Percentiles rank a stretch among this genome's conserved stretches.
phyloP scores from a whole-genome alignment of 1,284 basidiomycete species.

The Hemileia vastatrix region DNA sequence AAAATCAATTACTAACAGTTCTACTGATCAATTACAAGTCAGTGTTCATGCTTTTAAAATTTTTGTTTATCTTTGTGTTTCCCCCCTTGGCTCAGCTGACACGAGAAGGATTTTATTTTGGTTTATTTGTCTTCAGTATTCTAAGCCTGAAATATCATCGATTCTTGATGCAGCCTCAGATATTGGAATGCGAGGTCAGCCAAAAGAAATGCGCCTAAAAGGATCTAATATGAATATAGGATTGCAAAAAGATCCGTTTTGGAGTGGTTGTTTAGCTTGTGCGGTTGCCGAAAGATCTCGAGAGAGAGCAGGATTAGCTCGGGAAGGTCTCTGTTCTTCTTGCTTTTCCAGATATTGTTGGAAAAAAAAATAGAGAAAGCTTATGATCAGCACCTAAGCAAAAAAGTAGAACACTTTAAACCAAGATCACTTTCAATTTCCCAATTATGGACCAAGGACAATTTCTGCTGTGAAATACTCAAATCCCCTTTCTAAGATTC shows the following conservation, averaged over 20 bases:
- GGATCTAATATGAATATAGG: too few relatives aligned
- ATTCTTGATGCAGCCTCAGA: constrained; percentile 10
- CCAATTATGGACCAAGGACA: too few relatives aligned
- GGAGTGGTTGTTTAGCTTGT: constrained; percentile 17
- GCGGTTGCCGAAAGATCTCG: constrained; percentile 15
- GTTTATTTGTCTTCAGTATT: constrained; percentile 1
- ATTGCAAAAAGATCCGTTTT: constrained; percentile 21
- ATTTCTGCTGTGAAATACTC: too few relatives aligned
- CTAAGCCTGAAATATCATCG: background rate
- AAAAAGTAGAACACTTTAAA: too few relatives aligned
- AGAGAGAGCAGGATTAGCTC: background rate
- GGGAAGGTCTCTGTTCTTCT: constrained; percentile 9
- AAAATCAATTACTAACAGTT: constrained; percentile 6
- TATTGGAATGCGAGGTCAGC: constrained; percentile 12
- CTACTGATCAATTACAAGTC: constrained; percentile 7
- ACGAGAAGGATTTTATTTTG: background rate
- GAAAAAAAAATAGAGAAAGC: too few relatives aligned
- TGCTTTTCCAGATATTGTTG: constrained; percentile 22
- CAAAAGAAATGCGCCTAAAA: constrained; percentile 3
- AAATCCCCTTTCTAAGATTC: too few relatives aligned
- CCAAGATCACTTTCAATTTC: too few relatives aligned
- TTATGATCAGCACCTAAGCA: too few relatives aligned
- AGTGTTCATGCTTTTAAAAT: background rate
- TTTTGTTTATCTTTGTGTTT: background rate
- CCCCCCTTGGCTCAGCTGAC: background rate